phyloP scores from a whole-genome alignment of 1,284 basidiomycete species.

The Austroboletus novae-zelandiae region DNA sequence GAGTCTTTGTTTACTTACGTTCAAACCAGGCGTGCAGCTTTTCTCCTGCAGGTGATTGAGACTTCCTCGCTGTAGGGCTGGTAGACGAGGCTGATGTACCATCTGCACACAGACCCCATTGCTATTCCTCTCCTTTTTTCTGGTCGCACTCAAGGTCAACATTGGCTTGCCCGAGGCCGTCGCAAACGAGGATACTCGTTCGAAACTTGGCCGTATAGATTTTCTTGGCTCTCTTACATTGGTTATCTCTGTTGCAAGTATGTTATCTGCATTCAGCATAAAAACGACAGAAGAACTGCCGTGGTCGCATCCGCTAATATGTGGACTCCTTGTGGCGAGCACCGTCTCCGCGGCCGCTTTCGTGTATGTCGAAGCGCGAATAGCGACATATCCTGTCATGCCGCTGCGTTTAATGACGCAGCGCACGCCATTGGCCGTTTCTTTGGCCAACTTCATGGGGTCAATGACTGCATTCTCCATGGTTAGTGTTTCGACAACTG shows the following conservation, averaged over 20 bases:
- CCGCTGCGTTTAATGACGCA: constrained; percentile 74
- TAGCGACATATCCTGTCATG: constrained; percentile 81
- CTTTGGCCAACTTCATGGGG: constrained; percentile 75
- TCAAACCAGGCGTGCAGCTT: constrained; percentile 28
- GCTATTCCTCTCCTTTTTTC: constrained; percentile 61
- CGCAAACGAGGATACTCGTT: constrained; percentile 52
- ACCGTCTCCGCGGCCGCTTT: constrained; percentile 57
- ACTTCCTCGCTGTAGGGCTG: constrained; percentile 65
- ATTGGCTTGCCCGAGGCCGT: constrained; percentile 61
- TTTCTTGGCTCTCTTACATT: constrained; percentile 79
- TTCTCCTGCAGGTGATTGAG: constrained; percentile 51
- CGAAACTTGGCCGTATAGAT: constrained; percentile 79
- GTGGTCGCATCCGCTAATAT: constrained; percentile 72
- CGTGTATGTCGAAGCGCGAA: constrained; percentile 69
- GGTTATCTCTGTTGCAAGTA: constrained; percentile 68
- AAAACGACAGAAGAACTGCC: constrained; percentile 79
- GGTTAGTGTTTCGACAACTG: constrained; percentile 44
- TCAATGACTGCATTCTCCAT: constrained; percentile 78
- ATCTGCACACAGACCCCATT: constrained; percentile 62
- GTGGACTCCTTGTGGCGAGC: constrained; percentile 60
- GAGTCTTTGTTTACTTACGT: constrained; percentile 12
- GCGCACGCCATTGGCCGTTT: constrained; percentile 77
- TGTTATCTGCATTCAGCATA: constrained; percentile 76
- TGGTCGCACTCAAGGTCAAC: constrained; percentile 75
- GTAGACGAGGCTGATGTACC: constrained; percentile 2